phyloP scores from a whole-genome alignment of 305 asterid species.

The Petunia hybrid region DNA sequence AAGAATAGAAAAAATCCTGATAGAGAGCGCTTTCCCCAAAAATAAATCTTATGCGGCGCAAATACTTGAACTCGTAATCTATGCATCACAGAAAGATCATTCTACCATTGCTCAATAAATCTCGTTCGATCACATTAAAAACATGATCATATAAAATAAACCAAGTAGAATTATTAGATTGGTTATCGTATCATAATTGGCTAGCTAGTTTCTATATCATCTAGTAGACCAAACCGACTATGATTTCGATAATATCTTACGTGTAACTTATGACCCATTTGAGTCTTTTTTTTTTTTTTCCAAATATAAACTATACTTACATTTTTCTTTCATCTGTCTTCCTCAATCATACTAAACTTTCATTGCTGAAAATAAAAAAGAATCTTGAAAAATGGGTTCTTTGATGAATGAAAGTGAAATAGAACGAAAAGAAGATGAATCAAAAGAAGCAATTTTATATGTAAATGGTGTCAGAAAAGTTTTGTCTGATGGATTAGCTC shows the following conservation, averaged over 20 bases:
- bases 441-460: slow-evolving; percentile 74
- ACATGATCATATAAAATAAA: no score
- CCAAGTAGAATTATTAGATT: no score
- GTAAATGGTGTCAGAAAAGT: slow-evolving; percentile 91
- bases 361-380: neutral
- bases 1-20: no score
- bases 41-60: no score
- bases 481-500: slow-evolving; percentile 91
- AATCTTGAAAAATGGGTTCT: slow-evolving; percentile 63
- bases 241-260: neutral
- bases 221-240: neutral
- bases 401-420: slow-evolving; percentile 49
- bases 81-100: no score
- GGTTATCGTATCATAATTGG: neutral
- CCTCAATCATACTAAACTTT: neutral
- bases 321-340: neutral
- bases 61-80: no score
- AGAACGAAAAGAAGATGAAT: slow-evolving; percentile 41
- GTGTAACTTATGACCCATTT: neutral
- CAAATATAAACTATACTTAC: neutral
- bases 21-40: no score
- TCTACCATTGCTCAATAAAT: no score
- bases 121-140: no score
- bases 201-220: neutral
- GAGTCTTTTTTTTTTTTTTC: neutral